A percentile compares a stretch with the other conserved stretches of the same genome.
Conservation (phyloP, 78 protist genomes). For the Dictyostelium capitatum region DNA sequence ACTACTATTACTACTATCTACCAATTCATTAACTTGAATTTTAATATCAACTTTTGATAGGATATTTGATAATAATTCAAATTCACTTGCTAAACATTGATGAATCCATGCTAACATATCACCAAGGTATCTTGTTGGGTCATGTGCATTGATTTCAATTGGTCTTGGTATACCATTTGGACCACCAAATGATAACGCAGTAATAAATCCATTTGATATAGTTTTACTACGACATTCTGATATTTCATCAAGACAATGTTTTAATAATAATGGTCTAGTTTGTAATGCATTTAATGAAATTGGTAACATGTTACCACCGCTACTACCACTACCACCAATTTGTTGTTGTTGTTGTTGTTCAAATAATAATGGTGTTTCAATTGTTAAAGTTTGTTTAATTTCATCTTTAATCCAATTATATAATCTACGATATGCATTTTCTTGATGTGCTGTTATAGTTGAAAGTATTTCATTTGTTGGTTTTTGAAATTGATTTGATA, state of each 20-base stretch:
- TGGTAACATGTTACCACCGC: not conserved
- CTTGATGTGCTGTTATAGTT: slow-evolving; percentile 50
- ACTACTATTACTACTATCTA: not conserved
- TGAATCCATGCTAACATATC: slow-evolving; percentile 94
- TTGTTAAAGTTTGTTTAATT: slow-evolving; percentile 3
- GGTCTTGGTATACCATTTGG: slow-evolving; percentile 89
- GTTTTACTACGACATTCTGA: slow-evolving; percentile 22
- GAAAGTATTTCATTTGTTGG: slow-evolving; percentile 73
- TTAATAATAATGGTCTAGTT: slow-evolving; percentile 34
- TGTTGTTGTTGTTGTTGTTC: not conserved
- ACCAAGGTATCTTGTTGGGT: slow-evolving; percentile 89
- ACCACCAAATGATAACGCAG: slow-evolving; percentile 87
- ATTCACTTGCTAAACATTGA: slow-evolving; percentile 82
- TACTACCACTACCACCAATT: not conserved
- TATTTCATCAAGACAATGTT: slow-evolving; percentile 48
- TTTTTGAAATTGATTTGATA: slow-evolving; percentile 31
- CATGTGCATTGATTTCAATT: slow-evolving; percentile 91
- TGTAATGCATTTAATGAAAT: slow-evolving; percentile 47
- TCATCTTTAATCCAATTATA: slow-evolving; percentile 61
- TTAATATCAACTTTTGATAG: slow-evolving; percentile 11
- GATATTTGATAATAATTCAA: slow-evolving; percentile 56
- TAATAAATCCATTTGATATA: slow-evolving; percentile 52
- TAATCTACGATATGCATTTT: slow-evolving; percentile 62
- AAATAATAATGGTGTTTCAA: not conserved
- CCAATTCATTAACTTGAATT: not conserved